Evolutionary conservation across 192 early-diverging fungal species (phyloP), one percentile per base, ranked within the genome.

Genomic region (Mortierella antarctica): DNA sequence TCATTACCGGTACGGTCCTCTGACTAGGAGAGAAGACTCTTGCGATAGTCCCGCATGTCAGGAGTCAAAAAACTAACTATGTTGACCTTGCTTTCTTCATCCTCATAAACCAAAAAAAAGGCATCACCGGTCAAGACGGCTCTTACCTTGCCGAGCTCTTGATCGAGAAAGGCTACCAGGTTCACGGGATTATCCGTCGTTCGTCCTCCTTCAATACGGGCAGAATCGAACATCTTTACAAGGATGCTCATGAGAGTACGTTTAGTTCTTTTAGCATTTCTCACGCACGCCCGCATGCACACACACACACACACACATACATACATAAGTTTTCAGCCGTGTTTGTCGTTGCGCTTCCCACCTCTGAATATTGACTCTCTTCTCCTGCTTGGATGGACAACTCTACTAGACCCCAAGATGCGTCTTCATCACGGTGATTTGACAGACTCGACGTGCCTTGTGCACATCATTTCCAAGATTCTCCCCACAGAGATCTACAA

Each of bases 151-250:
- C 90, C 6, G 92, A 93, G 72, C 86, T 94, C 47, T 83, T 94
- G 44, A 83, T 94, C 41, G 71, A 70, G 50, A 94, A 93, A 85
- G 91, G 91, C 71, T 93, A 94, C 80, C 87, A 85, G 62, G 93
- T 93, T 45, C 92, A 94, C 58, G 93, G 93, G 50, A 92, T 94
- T 74, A 92, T 94, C 58, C 90, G 91, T 57, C 87, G 92, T 53
- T 94, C 93, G 4, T 94, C 92, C 18, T 93, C 93, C 9, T 94
- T 94, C 86, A 94, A 93, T 71, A 93, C 92, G 48, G 92, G 91
- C 17, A 85, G 93, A 73, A 93, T 94, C 72, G 89, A 90, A 57
- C 91, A 93, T 82, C 85, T 94, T 41, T 93, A 93, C 73, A 88
- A 87, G 67, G 92, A 93, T 80, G 83, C 82, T 61, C 92, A 93